Evolutionary conservation across 352 stramenopile genomes (phyloP).

Genomic region (Thalassiosira hispida): DNA sequence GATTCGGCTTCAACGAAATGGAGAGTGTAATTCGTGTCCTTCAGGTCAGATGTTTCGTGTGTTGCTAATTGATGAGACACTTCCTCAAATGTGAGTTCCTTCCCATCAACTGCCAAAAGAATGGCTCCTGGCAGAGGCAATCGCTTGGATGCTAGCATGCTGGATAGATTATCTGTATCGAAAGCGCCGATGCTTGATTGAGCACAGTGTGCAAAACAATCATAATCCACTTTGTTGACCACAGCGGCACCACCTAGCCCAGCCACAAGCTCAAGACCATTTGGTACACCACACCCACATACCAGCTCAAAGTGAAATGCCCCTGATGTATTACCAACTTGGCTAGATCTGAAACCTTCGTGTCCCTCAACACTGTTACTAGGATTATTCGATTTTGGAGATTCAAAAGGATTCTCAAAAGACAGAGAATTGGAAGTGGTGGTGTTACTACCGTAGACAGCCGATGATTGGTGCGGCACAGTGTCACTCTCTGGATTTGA

Average conservation of each 20-base stretch:
- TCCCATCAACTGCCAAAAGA: conserved; percentile 55
- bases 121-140: conserved; percentile 58
- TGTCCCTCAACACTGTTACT: background rate
- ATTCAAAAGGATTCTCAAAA: conserved; percentile 27
- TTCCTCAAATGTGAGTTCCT: conserved; percentile 20
- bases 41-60: conserved; percentile 21
- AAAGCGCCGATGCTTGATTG: conserved; percentile 21
- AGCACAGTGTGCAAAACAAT: conserved; percentile 52
- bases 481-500: background rate
- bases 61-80: conserved; percentile 12
- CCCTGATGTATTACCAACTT: conserved; percentile 6
- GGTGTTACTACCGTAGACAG: conserved; percentile 2
- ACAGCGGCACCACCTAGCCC: conserved; percentile 53
- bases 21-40: conserved; percentile 43
- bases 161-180: conserved; percentile 14
- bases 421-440: conserved; percentile 24
- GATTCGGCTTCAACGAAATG: conserved; percentile 65
- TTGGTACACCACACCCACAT: conserved; percentile 28
- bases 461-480: background rate
- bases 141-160: conserved; percentile 22
- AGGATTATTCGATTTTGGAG: background rate
- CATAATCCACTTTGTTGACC: conserved; percentile 46
- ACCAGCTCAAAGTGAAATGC: conserved; percentile 18
- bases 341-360: conserved; percentile 6
- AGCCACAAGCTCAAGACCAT: conserved; percentile 24